A percentile compares a stretch with the other conserved stretches of the same genome.
phyloP scores from a whole-genome alignment of 1,139 yeast genomes.

The Kurtzmaniella quercitrusa region DNA sequence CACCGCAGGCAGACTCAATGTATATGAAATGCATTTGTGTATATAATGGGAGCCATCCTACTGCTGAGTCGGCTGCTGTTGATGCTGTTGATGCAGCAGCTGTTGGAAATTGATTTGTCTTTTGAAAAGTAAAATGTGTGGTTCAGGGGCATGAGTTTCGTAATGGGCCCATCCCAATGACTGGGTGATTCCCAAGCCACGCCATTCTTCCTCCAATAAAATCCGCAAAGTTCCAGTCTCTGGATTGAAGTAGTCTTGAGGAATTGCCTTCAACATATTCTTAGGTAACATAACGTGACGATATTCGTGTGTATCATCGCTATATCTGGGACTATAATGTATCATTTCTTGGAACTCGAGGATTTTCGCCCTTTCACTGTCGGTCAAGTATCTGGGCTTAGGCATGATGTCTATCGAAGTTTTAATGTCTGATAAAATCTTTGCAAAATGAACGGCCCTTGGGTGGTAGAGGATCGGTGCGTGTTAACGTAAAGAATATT shows the following conservation, averaged over 20 bases:
- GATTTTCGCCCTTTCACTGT: constrained; percentile 78
- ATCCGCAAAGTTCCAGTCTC: constrained; percentile 94
- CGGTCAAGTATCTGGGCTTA: constrained; percentile 68
- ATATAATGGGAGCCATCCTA: background rate
- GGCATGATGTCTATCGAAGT: constrained; percentile 20
- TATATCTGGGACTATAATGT: constrained; percentile 88
- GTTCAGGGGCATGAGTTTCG: constrained; percentile 98
- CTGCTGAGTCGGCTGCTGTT: constrained; percentile 13
- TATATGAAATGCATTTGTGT: background rate
- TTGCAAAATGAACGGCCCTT: background rate
- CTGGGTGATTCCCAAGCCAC: constrained; percentile 97
- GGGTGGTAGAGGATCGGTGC: background rate
- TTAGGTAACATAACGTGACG: constrained; percentile 97
- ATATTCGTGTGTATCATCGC: constrained; percentile 81
- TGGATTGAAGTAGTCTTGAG: constrained; percentile 92
- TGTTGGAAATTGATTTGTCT: constrained; percentile 42
- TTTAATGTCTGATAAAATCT: background rate
- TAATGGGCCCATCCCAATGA: constrained; percentile 98
- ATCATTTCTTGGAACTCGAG: constrained; percentile 91
- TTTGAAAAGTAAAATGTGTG: constrained; percentile 89
- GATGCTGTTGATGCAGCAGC: background rate
- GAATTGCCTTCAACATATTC: constrained; percentile 90
- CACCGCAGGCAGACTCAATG: background rate
- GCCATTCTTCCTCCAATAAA: constrained; percentile 94
- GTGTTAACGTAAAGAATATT: background rate